phyloP scores from a whole-genome alignment of 495 filamentous ascomycete species.

The Talaromyces liani region DNA sequence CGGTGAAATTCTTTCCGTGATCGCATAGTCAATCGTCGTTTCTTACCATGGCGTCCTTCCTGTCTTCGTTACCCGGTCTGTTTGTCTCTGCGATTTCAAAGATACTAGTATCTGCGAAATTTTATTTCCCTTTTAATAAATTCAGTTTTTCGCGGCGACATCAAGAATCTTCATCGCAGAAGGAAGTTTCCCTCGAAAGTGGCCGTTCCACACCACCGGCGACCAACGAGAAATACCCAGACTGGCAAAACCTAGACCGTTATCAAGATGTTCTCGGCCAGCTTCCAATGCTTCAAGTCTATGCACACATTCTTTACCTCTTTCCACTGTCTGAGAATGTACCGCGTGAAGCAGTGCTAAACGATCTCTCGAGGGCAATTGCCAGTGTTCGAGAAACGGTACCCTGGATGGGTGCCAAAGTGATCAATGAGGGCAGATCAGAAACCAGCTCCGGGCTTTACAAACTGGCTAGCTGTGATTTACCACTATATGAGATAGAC shows the following conservation, averaged over 20 bases:
- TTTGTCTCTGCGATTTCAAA: background rate
- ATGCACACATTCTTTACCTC: conserved; percentile 25
- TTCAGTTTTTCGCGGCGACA: background rate
- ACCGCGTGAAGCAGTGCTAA: conserved; percentile 11
- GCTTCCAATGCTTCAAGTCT: conserved; percentile 31
- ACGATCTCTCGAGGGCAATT: conserved; percentile 18
- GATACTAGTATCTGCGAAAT: background rate
- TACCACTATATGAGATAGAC: conserved; percentile 12
- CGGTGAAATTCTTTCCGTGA: background rate
- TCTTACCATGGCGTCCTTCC: background rate
- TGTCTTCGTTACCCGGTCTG: background rate
- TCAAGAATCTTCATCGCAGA: background rate
- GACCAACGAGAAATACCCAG: background rate
- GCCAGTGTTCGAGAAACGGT: conserved; percentile 17
- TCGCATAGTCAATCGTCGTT: background rate
- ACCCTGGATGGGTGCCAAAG: conserved; percentile 26
- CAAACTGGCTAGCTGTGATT: conserved; percentile 12
- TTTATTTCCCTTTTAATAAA: background rate
- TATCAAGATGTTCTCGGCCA: conserved; percentile 28
- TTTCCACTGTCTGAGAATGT: conserved; percentile 18
- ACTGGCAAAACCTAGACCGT: conserved; percentile 2
- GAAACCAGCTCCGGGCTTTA: conserved; percentile 22
- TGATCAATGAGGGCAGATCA: conserved; percentile 18
- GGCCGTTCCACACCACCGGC: background rate
- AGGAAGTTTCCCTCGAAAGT: background rate